Evolutionary conservation across 306 rosid genomes (phyloP), one percentile per base, ranked within the genome.

Genomic region (Rubus parviflorus): DNA sequence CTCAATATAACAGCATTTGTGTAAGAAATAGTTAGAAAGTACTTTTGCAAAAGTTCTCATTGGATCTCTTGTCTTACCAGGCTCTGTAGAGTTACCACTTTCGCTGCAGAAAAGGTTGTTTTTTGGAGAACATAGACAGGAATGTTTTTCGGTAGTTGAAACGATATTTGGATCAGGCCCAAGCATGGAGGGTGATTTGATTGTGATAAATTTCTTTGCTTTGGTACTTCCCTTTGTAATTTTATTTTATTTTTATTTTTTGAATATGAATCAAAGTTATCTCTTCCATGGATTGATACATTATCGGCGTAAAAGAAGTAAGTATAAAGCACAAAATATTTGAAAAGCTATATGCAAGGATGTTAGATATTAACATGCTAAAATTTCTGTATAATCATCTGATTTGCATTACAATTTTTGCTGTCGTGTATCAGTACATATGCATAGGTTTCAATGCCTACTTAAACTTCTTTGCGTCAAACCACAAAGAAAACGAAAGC

Each of bases 121-220:
- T 86, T 82, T 83, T 16, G 79, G 73, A 35, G 88, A 87, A 51
- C 92, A 90, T 68, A 85, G 93, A 75, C 76, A 43, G 70, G 87
- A 90, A 75, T 92, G 93, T 71, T 86, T 61, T 80, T 87, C 88
- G 74, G 75, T 83, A 8, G 77, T 88, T 81, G 92, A 90, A 83
- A 82, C 48, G 72, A 79, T 89, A 83, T 87, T 92, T 77, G 97
- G 93, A 72, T 78, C 70, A 68, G 88, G 85, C 74, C 82, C 83
- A 35, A 77, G 76, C 90, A 70, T 86, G 92, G 94, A 86, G 40
- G 82, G 85, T 76, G 97, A 92, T 77, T 79, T 87, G 81, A 81
- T 92, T 79, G 88, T 85, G 82, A 90, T 90, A 71, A 92, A 92
- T 14, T 92, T 86, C 86, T 92, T 92, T 77, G 97, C 97, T 47